Evolutionary conservation across 139 green algal genomes (phyloP).

Genomic region (Penium margaritaceum): DNA sequence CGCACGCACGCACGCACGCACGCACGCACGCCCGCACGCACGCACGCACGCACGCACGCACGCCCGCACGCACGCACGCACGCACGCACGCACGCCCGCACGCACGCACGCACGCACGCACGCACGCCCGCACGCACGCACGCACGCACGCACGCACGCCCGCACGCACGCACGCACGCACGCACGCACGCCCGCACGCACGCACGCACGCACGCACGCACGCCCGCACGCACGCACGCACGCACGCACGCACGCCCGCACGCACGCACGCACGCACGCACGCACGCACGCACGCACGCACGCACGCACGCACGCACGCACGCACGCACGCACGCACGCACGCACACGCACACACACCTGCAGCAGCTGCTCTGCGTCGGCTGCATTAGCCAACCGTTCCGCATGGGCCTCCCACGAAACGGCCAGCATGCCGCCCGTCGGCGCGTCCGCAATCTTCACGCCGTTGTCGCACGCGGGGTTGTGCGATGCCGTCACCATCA

Average conservation of each 20-base stretch:
- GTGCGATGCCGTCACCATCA: slow-evolving; percentile 95
- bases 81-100: neutral
- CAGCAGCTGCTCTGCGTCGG: slow-evolving; percentile 18
- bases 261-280: neutral
- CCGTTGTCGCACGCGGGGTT: slow-evolving; percentile 90
- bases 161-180: neutral
- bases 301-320: neutral
- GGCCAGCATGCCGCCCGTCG: slow-evolving; percentile 46
- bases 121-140: too few species aligned
- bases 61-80: neutral
- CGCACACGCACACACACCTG: neutral
- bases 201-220: neutral
- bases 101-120: neutral
- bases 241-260: neutral
- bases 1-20: neutral
- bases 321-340: neutral
- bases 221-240: neutral
- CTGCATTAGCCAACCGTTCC: slow-evolving; percentile 64
- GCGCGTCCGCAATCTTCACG: slow-evolving; percentile 76
- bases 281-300: neutral
- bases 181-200: neutral
- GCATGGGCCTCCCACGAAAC: slow-evolving; percentile 62
- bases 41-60: neutral
- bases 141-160: too few species aligned
- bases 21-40: neutral